Percentiles rank a stretch among this genome's conserved stretches.
These are phyloP conservation scores for Wickerhamiella siamensis DNA, from an alignment of 805 yeast species.

Conservation along the genomic window DNA sequence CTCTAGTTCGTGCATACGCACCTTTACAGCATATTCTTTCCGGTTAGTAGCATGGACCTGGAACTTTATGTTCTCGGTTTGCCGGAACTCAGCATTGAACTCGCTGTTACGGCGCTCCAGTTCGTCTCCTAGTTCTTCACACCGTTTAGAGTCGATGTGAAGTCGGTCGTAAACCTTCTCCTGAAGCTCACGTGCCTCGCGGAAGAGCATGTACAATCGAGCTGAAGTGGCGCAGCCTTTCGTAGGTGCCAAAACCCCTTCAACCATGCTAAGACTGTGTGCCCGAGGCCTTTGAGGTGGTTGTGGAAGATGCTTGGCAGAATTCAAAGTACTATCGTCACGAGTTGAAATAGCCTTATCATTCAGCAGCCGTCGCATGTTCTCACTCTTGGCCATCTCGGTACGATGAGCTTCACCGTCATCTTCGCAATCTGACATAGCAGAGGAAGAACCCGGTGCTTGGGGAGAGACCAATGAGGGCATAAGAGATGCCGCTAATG, in stretches of 20 bases:
- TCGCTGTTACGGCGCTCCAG: constrained; percentile 12
- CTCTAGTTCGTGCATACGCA: constrained; percentile 36
- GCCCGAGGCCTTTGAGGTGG: constrained; percentile 11
- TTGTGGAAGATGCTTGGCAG: not conserved
- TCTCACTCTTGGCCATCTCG: not conserved
- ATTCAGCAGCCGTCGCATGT: not conserved
- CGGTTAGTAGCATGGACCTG: constrained; percentile 14
- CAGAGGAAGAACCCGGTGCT: not conserved
- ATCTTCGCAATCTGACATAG: too few species aligned
- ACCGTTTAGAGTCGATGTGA: constrained; percentile 5
- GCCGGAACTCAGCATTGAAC: constrained; percentile 14
- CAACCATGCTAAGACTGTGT: constrained; percentile 11
- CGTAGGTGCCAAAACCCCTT: constrained; percentile 12
- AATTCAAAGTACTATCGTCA: not conserved
- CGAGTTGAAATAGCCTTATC: not conserved
- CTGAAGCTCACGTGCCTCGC: constrained; percentile 12
- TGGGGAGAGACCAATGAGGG: not conserved
- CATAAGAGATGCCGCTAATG: not conserved
- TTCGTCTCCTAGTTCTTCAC: constrained; percentile 6
- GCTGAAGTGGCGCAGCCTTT: constrained; percentile 14
- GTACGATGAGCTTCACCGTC: not conserved
- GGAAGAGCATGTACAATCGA: constrained; percentile 8
- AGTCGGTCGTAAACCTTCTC: constrained; percentile 8
- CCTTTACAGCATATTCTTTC: constrained; percentile 16
- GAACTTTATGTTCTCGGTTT: constrained; percentile 17